A percentile compares a stretch with the other conserved stretches of the same genome.
Conservation (phyloP, 352 stramenopile species). For the Phytophthora palmivora region DNA sequence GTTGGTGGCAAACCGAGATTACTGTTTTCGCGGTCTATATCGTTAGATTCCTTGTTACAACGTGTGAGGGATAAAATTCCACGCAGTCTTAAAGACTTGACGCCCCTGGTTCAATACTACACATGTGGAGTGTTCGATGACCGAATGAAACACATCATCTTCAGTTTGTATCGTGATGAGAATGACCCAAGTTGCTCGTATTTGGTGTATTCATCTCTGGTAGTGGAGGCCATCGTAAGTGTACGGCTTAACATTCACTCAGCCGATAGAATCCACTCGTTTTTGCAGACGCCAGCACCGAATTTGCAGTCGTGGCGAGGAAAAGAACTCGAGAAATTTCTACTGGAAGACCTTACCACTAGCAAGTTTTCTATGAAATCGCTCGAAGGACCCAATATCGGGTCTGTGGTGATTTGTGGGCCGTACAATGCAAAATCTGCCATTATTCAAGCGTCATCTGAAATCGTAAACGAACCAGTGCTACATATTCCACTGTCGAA, state of each 20-base stretch:
- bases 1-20: too few species aligned
- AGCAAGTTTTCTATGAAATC: slow-evolving; percentile 11
- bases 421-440: too few species aligned
- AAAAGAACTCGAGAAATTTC: slow-evolving; percentile 10
- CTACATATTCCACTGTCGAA: too few species aligned
- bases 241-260: slow-evolving; percentile 3
- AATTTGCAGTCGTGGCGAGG: slow-evolving; percentile 13
- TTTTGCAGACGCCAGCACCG: slow-evolving; percentile 10
- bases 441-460: too few species aligned
- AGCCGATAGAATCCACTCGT: background rate
- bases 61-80: too few species aligned
- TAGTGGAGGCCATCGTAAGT: slow-evolving; percentile 13
- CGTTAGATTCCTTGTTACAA: too few species aligned
- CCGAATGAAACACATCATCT: slow-evolving; percentile 10
- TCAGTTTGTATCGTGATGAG: slow-evolving; percentile 11
- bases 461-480: slow-evolving; percentile 36
- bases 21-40: too few species aligned
- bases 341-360: slow-evolving; percentile 12
- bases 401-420: background rate
- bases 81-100: too few species aligned
- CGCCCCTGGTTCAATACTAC: too few species aligned
- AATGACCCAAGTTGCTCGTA: too few species aligned
- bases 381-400: slow-evolving; percentile 1
- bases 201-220: slow-evolving; percentile 18
- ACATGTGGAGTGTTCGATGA: slow-evolving; percentile 10